phyloP scores from a whole-genome alignment of 768 basidiomycete genomes.

The Collybia sordida region DNA sequence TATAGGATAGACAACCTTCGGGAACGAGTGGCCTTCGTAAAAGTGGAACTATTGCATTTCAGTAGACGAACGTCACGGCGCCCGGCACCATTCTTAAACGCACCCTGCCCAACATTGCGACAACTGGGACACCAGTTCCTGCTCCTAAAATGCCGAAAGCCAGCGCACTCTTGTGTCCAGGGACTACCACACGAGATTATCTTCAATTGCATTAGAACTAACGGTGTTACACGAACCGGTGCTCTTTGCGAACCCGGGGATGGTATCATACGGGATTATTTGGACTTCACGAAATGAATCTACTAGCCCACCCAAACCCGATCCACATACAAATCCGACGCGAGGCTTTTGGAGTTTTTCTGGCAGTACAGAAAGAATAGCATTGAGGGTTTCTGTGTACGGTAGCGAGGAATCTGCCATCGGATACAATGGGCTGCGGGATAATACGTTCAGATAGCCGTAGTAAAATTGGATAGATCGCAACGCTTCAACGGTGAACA shows the following conservation, averaged over 20 bases:
- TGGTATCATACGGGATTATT: conserved; percentile 60
- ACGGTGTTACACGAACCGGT: conserved; percentile 57
- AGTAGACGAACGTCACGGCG: not conserved
- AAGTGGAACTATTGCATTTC: conserved; percentile 62
- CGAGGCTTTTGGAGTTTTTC: conserved; percentile 44
- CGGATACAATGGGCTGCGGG: not conserved
- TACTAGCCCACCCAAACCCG: conserved; percentile 77
- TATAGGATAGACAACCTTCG: conserved; percentile 75
- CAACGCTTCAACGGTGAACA: no score
- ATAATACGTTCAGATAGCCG: not conserved
- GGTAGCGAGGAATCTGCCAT: conserved; percentile 3
- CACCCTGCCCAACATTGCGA: conserved; percentile 88
- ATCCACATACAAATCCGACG: conserved; percentile 86
- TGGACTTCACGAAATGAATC: conserved; percentile 55
- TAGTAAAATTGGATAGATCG: not conserved
- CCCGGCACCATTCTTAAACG: conserved; percentile 15
- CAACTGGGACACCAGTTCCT: conserved; percentile 69
- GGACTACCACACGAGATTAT: conserved; percentile 41
- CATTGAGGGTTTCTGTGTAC: conserved; percentile 28
- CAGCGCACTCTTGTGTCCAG: conserved; percentile 77
- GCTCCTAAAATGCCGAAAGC: conserved; percentile 78
- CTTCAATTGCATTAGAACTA: not conserved
- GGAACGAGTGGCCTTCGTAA: conserved; percentile 79
- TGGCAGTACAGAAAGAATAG: conserved; percentile 33
- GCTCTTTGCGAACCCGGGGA: conserved; percentile 75